Percentiles rank a stretch among this genome's conserved stretches.
phyloP scores from a whole-genome alignment of 805 yeast genomes.

The Starmerella apis region DNA sequence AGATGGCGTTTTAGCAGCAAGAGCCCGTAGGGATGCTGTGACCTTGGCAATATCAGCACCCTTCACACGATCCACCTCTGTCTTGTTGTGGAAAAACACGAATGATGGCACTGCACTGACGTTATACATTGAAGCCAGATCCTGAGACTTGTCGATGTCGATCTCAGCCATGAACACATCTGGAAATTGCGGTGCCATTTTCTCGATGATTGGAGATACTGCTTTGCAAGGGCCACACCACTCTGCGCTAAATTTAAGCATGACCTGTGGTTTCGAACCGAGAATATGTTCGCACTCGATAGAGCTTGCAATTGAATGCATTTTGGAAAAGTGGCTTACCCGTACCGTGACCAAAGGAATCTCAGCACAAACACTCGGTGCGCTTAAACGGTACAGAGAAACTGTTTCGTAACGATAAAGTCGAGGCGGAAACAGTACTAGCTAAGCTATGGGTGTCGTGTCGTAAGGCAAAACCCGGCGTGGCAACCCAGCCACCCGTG shows the following conservation, averaged over 20 bases:
- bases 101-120: constrained; percentile 59
- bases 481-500: not conserved
- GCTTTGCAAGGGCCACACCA: constrained; percentile 99
- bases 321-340: not conserved
- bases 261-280: constrained; percentile 32
- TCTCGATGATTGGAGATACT: constrained; percentile 87
- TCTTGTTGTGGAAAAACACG: constrained; percentile 67
- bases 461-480: no score
- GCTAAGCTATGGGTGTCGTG: not conserved
- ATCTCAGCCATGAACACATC: constrained; percentile 68
- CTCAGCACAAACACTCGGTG: no score
- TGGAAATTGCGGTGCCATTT: constrained; percentile 47
- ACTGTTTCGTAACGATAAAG: not conserved
- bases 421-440: not conserved
- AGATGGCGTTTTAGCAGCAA: constrained; percentile 7
- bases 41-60: constrained; percentile 27
- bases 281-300: constrained; percentile 9
- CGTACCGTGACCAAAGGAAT: not conserved
- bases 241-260: constrained; percentile 75
- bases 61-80: constrained; percentile 44
- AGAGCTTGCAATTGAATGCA: constrained; percentile 7
- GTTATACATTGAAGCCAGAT: constrained; percentile 55
- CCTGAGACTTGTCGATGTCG: constrained; percentile 72
- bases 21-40: constrained; percentile 10
- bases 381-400: no score